These are phyloP conservation scores for Beverwykella pulmonaria DNA, from an alignment of 495 filamentous ascomycete species.

Conservation along the genomic window DNA sequence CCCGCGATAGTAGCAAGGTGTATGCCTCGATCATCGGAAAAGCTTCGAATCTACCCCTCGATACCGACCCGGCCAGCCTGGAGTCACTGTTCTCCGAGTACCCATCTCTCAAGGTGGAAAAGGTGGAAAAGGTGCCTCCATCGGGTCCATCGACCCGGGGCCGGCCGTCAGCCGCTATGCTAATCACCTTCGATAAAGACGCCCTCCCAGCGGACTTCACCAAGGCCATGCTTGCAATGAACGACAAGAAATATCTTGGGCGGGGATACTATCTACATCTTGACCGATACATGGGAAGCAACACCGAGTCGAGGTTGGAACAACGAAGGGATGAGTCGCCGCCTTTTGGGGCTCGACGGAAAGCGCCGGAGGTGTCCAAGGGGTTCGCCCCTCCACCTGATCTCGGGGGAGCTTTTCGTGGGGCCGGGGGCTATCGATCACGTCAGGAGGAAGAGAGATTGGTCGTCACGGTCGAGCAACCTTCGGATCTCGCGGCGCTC, in stretches of 20 bases:
- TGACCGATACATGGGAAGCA: conserved; percentile 10
- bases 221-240: conserved; percentile 9
- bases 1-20: background rate
- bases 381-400: conserved; percentile 17
- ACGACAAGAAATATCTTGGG: conserved; percentile 23
- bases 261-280: conserved; percentile 17
- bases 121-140: conserved; percentile 7
- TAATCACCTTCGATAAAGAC: conserved; percentile 11
- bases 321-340: background rate
- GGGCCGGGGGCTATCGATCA: background rate
- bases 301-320: background rate
- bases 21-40: conserved; percentile 12
- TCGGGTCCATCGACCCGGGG: background rate
- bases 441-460: background rate
- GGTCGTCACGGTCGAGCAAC: conserved; percentile 44
- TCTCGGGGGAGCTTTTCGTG: conserved; percentile 7
- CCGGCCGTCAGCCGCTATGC: background rate
- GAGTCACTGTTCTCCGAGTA: conserved; percentile 13
- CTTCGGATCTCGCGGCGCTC: conserved; percentile 76
- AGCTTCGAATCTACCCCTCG: conserved; percentile 21
- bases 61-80: background rate
- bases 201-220: background rate
- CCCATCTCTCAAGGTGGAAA: conserved; percentile 7
- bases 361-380: background rate
- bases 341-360: conserved; percentile 13